Conservation (phyloP, 495 filamentous ascomycete species). For the Bathelium albidoporum region DNA sequence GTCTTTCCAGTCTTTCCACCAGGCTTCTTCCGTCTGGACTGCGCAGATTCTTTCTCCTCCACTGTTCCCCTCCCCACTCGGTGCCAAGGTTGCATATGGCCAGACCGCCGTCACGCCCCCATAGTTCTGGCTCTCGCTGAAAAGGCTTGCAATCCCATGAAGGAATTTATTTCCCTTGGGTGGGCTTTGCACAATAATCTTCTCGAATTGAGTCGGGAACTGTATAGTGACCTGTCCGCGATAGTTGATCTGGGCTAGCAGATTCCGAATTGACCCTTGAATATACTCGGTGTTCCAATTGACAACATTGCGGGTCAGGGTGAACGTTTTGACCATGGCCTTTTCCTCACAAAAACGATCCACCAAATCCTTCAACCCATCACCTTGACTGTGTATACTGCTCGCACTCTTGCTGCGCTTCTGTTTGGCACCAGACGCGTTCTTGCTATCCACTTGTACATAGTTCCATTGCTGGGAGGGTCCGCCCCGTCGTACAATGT, state of each 20-base stretch:
- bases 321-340: constrained; percentile 37
- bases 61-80: background rate
- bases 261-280: constrained; percentile 40
- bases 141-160: constrained; percentile 17
- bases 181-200: constrained; percentile 40
- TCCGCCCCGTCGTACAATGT: constrained; percentile 35
- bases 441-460: constrained; percentile 38
- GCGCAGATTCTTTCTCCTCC: constrained; percentile 21
- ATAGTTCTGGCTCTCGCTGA: constrained; percentile 35
- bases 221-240: constrained; percentile 39
- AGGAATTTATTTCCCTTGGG: constrained; percentile 22
- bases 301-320: constrained; percentile 37
- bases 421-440: constrained; percentile 38
- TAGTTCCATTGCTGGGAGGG: constrained; percentile 39
- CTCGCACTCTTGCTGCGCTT: constrained; percentile 22
- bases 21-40: constrained; percentile 43
- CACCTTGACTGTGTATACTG: background rate
- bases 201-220: constrained; percentile 41
- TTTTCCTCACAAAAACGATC: constrained; percentile 42
- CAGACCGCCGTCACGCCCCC: constrained; percentile 41
- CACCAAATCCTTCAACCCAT: constrained; percentile 31
- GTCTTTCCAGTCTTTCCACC: constrained; percentile 44
- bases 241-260: constrained; percentile 38
- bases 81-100: constrained; percentile 18
- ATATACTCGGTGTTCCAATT: constrained; percentile 44